These are phyloP conservation scores for Nakazawaea siamensis DNA, from an alignment of 805 yeast species.

Conservation along the genomic window DNA sequence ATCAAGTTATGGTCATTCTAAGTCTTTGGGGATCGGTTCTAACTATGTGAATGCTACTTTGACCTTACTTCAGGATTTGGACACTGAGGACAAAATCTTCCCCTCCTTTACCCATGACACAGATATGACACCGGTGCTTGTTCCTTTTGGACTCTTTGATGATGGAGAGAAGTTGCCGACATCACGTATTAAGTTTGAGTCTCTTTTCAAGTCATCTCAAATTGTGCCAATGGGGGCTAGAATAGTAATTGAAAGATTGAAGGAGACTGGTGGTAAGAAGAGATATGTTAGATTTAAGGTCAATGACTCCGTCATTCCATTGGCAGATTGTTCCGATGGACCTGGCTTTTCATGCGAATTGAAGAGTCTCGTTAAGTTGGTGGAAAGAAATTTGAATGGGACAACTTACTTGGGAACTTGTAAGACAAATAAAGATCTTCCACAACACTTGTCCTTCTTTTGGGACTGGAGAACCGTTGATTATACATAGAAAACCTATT, in stretches of 20 bases:
- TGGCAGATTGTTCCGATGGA: conserved; percentile 36
- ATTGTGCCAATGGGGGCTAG: conserved; percentile 47
- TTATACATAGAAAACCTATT: conserved; percentile 2
- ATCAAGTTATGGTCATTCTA: conserved; percentile 39
- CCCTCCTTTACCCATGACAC: conserved; percentile 49
- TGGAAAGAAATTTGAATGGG: conserved; percentile 3
- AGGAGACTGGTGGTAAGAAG: conserved; percentile 23
- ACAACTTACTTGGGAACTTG: conserved; percentile 9
- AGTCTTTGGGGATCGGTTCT: conserved; percentile 32
- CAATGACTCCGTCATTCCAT: conserved; percentile 46
- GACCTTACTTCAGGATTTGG: conserved; percentile 30
- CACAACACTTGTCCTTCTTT: conserved; percentile 13
- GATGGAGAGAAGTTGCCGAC: conserved; percentile 29
- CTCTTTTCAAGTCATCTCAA: conserved; percentile 37
- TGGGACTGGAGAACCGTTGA: conserved; percentile 15
- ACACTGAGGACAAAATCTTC: conserved; percentile 27
- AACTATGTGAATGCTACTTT: conserved; percentile 40
- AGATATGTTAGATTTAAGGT: conserved; percentile 35
- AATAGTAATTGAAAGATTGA: conserved; percentile 34
- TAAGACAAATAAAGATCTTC: conserved; percentile 8
- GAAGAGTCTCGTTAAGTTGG: conserved; percentile 2
- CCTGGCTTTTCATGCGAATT: conserved; percentile 33
- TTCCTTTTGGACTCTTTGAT: conserved; percentile 41
- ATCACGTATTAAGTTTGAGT: conserved; percentile 36
- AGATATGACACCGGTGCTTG: conserved; percentile 39